These are phyloP conservation scores for Papilionanthe hybrid DNA, from an alignment of 116 monocot species.

Conservation along the genomic window DNA sequence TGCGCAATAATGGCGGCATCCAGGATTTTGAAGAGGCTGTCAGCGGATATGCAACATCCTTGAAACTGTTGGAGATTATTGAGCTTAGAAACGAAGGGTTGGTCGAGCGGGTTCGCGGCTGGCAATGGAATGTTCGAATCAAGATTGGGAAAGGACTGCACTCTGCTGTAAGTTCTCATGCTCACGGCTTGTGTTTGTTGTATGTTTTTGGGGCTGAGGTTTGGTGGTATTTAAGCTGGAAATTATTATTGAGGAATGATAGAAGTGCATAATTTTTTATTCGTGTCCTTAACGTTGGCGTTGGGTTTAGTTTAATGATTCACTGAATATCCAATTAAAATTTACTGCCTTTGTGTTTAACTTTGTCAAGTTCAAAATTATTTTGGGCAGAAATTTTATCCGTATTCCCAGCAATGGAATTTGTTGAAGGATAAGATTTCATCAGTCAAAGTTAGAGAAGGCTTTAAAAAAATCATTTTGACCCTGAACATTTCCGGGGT, in stretches of 20 bases:
- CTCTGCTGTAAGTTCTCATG: neutral
- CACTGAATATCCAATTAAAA: no score
- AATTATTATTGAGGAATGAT: neutral
- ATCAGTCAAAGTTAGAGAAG: no score
- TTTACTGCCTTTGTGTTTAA: no score
- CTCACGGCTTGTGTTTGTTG: neutral
- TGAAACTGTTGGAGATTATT: neutral
- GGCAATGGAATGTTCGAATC: neutral
- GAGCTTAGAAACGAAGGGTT: neutral
- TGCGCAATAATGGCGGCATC: constrained; percentile 1
- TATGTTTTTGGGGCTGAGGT: neutral
- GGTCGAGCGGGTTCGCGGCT: no score
- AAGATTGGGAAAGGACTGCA: neutral
- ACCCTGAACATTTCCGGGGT: no score
- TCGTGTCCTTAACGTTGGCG: neutral
- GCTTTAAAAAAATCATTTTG: no score
- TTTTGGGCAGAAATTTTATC: no score
- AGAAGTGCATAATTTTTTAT: neutral
- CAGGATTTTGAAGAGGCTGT: neutral
- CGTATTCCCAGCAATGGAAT: no score
- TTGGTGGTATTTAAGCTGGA: neutral
- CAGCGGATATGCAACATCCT: neutral
- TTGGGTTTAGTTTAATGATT: neutral
- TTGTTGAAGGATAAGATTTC: no score
- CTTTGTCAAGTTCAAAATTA: no score